A percentile compares a stretch with the other conserved stretches of the same genome.
Conservation (phyloP, 108 stramenopile species). For the Cyclostephanos invisitatus region DNA sequence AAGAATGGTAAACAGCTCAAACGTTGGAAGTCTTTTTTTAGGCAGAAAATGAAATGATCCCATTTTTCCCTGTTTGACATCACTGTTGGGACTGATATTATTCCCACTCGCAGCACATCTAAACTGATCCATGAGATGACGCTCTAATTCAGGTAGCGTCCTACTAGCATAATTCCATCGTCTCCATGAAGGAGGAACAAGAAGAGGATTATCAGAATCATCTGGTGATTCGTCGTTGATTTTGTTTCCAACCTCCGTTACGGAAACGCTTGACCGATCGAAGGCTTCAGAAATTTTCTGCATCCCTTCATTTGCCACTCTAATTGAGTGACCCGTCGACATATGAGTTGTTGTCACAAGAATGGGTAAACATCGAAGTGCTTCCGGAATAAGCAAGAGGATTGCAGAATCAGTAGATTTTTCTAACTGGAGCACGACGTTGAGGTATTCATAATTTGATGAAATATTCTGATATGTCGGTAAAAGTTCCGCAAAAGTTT, state of each 20-base stretch:
- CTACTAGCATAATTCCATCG: slow-evolving; percentile 25
- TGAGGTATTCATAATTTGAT: neutral
- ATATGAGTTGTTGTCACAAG: neutral
- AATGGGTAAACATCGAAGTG: slow-evolving; percentile 7
- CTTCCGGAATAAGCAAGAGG: slow-evolving; percentile 14
- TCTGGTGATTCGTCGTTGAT: neutral
- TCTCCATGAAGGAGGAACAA: slow-evolving; percentile 31
- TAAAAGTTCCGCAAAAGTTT: no score
- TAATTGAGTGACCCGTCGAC: neutral
- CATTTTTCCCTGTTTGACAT: neutral
- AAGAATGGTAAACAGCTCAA: slow-evolving; percentile 14
- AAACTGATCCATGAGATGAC: slow-evolving; percentile 11
- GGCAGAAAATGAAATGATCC: no score
- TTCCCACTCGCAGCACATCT: neutral
- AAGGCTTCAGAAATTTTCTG: neutral
- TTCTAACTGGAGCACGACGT: slow-evolving; percentile 1
- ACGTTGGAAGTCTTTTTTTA: neutral
- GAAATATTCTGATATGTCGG: no score
- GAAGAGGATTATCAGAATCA: slow-evolving; percentile 9
- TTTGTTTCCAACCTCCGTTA: neutral
- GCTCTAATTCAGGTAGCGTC: slow-evolving; percentile 28
- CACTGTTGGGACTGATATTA: neutral
- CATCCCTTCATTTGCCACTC: neutral
- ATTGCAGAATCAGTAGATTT: slow-evolving; percentile 16
- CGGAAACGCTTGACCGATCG: neutral